These are phyloP conservation scores for Aspergillus wentii DNA, from an alignment of 495 filamentous ascomycete genomes.

Conservation along the genomic window DNA sequence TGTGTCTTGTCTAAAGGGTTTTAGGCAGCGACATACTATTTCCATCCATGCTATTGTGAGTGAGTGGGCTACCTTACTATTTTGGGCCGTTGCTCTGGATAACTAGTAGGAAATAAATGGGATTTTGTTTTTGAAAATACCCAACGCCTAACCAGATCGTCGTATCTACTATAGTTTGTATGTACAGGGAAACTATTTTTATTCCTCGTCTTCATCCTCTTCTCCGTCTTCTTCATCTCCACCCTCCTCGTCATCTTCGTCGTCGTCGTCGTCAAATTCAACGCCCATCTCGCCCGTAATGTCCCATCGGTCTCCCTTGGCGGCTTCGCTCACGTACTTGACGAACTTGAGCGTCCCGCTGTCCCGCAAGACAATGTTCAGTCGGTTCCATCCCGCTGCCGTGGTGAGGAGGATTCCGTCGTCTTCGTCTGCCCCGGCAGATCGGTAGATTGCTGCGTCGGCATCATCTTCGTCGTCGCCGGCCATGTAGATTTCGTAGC, in stretches of 20 bases:
- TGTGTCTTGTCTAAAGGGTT: too few species aligned
- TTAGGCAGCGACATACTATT: too few species aligned
- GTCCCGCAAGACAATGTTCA: slow-evolving; percentile 86
- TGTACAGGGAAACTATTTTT: too few species aligned
- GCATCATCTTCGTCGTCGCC: slow-evolving; percentile 70
- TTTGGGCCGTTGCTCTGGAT: too few species aligned
- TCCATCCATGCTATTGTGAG: too few species aligned
- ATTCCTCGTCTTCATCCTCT: slow-evolving; percentile 15
- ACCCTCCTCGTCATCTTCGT: slow-evolving; percentile 32
- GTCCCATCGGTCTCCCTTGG: slow-evolving; percentile 92
- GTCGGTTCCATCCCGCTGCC: slow-evolving; percentile 81
- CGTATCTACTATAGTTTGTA: too few species aligned
- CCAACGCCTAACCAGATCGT: too few species aligned
- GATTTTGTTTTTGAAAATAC: too few species aligned
- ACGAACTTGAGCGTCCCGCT: slow-evolving; percentile 83
- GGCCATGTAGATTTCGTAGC: slow-evolving; percentile 91
- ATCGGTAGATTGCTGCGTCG: slow-evolving; percentile 69
- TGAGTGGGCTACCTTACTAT: too few species aligned
- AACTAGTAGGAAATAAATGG: too few species aligned
- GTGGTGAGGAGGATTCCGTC: slow-evolving; percentile 89
- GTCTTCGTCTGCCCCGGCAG: slow-evolving; percentile 68
- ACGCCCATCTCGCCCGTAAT: slow-evolving; percentile 59
- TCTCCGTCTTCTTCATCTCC: slow-evolving; percentile 20
- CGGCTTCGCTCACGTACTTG: slow-evolving; percentile 83
- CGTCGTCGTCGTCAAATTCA: slow-evolving; percentile 38